Evolutionary conservation across 106 monocot species (phyloP).

Genomic region (Dioscorea zingiberensis): DNA sequence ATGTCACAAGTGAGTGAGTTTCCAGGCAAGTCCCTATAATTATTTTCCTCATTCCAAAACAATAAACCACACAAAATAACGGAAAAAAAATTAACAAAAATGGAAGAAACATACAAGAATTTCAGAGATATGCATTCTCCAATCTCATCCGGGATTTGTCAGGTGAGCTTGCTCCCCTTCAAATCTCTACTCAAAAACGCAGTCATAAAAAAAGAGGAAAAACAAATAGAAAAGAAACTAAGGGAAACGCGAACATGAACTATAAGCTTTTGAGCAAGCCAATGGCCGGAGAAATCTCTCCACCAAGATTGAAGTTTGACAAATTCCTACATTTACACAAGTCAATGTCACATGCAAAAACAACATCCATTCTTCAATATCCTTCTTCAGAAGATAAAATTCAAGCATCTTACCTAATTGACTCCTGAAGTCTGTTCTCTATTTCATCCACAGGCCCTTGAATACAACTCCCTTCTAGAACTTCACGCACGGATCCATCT

Average conservation of each 20-base stretch:
- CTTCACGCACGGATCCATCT: conserved; percentile 18
- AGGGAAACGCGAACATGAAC: conserved; percentile 38
- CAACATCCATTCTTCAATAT: too few relatives aligned
- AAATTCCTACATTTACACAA: conserved; percentile 83
- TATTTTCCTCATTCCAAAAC: neutral
- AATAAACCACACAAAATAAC: conserved; percentile 4
- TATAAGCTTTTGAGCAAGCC: conserved; percentile 75
- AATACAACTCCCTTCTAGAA: conserved; percentile 36
- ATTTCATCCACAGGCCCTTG: conserved; percentile 36
- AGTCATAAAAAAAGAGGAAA: conserved; percentile 1
- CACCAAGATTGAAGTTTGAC: conserved; percentile 88
- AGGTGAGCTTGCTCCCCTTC: conserved; percentile 70
- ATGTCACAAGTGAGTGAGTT: conserved; percentile 80
- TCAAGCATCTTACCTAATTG: neutral
- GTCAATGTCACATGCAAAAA: too few relatives aligned
- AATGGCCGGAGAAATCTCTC: conserved; percentile 79
- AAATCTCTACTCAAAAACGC: conserved; percentile 60
- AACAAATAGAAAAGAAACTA: neutral
- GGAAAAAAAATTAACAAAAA: conserved; percentile 4
- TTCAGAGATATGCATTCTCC: conserved; percentile 75
- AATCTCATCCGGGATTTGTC: conserved; percentile 97
- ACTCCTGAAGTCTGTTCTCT: conserved; percentile 9
- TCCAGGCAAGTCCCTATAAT: conserved; percentile 68
- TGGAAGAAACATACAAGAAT: conserved; percentile 58
- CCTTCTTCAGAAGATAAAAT: too few relatives aligned